A percentile compares a stretch with the other conserved stretches of the same genome.
phyloP scores from a whole-genome alignment of 305 asterid species.

The Petunia hybrid region DNA sequence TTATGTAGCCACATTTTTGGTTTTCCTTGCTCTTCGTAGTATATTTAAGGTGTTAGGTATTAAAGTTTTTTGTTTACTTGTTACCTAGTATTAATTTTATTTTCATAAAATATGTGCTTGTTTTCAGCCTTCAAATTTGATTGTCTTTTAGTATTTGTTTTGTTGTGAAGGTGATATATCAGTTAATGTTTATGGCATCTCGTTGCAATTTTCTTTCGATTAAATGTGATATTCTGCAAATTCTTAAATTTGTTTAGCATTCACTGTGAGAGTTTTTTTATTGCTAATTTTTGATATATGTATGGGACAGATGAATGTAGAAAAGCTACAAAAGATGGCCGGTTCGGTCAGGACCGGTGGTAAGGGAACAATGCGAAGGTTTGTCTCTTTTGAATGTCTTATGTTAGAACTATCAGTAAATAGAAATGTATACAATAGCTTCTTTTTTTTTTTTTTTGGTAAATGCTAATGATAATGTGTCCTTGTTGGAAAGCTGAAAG shows the following conservation, averaged over 20 bases:
- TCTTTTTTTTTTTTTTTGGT: not conserved
- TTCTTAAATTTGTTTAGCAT: not conserved
- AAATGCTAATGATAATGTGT: not conserved
- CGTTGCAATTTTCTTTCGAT: not conserved
- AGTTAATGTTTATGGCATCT: not conserved
- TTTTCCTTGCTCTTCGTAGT: not conserved
- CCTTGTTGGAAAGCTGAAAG: too few relatives aligned
- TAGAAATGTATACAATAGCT: not conserved
- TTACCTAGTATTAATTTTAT: not conserved
- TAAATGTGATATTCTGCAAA: not conserved
- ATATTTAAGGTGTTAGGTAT: not conserved
- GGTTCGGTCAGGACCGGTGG: conserved; percentile 40
- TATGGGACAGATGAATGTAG: conserved; percentile 71
- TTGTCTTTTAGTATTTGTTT: not conserved
- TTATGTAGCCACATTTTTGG: not conserved
- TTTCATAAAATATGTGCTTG: not conserved
- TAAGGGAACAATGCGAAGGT: conserved; percentile 86
- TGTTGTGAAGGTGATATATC: not conserved
- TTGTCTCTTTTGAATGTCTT: conserved; percentile 16
- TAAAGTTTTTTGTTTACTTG: not conserved
- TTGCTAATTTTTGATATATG: not conserved
- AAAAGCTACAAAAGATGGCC: conserved; percentile 43
- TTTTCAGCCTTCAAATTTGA: not conserved
- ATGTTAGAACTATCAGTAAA: not conserved
- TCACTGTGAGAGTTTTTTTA: not conserved